Evolutionary conservation across 352 stramenopile species (phyloP).

Genomic region (Globisporangium rhizosaccharum): DNA sequence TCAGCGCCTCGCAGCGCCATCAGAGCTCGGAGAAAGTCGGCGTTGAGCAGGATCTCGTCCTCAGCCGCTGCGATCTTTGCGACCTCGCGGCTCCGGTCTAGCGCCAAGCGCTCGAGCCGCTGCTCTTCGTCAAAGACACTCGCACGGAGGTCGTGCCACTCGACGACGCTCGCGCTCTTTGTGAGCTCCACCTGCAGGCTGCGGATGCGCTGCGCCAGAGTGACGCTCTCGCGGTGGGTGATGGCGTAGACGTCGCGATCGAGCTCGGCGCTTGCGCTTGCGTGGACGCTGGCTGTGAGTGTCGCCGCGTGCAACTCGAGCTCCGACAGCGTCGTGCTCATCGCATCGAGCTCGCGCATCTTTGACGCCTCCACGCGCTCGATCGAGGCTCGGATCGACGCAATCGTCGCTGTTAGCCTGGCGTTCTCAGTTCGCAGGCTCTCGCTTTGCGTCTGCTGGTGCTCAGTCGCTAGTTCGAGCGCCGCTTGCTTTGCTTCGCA

Average conservation of each 20-base stretch:
- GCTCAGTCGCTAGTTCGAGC: slow-evolving; percentile 33
- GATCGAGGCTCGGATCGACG: slow-evolving; percentile 39
- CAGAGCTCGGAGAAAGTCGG: slow-evolving; percentile 54
- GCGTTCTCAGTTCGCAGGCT: slow-evolving; percentile 40
- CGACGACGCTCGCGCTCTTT: slow-evolving; percentile 47
- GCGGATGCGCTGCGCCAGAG: slow-evolving; percentile 37
- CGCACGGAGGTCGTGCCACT: slow-evolving; percentile 48
- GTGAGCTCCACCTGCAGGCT: slow-evolving; percentile 49
- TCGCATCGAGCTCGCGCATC: slow-evolving; percentile 29
- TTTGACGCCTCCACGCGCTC: slow-evolving; percentile 33
- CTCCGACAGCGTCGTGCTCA: slow-evolving; percentile 29
- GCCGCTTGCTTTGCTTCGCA: slow-evolving; percentile 33
- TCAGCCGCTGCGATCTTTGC: slow-evolving; percentile 37
- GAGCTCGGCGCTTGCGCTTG: slow-evolving; percentile 1
- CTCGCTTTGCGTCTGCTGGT: slow-evolving; percentile 37
- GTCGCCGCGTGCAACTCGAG: slow-evolving; percentile 20
- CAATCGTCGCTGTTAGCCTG: slow-evolving; percentile 26
- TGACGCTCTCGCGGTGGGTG: slow-evolving; percentile 42
- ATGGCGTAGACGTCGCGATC: slow-evolving; percentile 33
- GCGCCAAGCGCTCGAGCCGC: slow-evolving; percentile 27
- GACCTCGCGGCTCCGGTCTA: slow-evolving; percentile 29
- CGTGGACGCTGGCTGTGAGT: background rate
- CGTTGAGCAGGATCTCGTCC: slow-evolving; percentile 52
- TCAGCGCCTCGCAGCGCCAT: slow-evolving; percentile 20
- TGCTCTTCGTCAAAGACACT: slow-evolving; percentile 40